Evolutionary conservation across 2,329 filamentous ascomycete genomes (phyloP).

Genomic region (Calonectria leucothoes): DNA sequence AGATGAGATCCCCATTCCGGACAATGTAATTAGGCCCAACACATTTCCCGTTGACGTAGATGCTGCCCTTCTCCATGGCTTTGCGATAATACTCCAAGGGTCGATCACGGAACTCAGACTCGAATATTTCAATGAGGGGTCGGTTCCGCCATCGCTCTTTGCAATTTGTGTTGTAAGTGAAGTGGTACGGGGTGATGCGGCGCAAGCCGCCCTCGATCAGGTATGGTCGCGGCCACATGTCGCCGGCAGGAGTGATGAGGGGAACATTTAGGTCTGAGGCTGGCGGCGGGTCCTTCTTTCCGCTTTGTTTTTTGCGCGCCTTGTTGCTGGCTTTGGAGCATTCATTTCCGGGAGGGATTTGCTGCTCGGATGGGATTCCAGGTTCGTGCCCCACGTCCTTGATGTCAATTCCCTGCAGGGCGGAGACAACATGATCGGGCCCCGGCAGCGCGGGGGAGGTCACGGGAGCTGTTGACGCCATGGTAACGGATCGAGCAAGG

Average conservation of each 20-base stretch:
- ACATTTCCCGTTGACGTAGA: constrained; percentile 81
- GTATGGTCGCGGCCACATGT: constrained; percentile 74
- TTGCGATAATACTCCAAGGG: constrained; percentile 87
- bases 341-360: constrained; percentile 22
- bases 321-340: background rate
- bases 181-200: constrained; percentile 88
- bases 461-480: constrained; percentile 31
- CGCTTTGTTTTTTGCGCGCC: constrained; percentile 19
- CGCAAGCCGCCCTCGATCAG: constrained; percentile 86
- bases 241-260: constrained; percentile 48
- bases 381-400: constrained; percentile 20
- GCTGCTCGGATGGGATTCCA: constrained; percentile 23
- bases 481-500: constrained; percentile 28
- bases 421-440: constrained; percentile 30
- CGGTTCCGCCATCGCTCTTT: constrained; percentile 93
- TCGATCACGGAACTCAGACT: constrained; percentile 91
- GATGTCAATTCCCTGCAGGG: constrained; percentile 32
- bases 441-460: constrained; percentile 11
- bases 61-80: constrained; percentile 83
- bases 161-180: constrained; percentile 93
- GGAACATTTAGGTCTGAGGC: constrained; percentile 35
- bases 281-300: constrained; percentile 29
- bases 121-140: constrained; percentile 86
- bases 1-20: constrained; percentile 90
- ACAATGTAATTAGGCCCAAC: constrained; percentile 77